Percentiles rank a stretch among this genome's conserved stretches.
These are phyloP conservation scores for Thelonectria blattea DNA, from an alignment of 2,329 filamentous ascomycete species.

Conservation along the genomic window DNA sequence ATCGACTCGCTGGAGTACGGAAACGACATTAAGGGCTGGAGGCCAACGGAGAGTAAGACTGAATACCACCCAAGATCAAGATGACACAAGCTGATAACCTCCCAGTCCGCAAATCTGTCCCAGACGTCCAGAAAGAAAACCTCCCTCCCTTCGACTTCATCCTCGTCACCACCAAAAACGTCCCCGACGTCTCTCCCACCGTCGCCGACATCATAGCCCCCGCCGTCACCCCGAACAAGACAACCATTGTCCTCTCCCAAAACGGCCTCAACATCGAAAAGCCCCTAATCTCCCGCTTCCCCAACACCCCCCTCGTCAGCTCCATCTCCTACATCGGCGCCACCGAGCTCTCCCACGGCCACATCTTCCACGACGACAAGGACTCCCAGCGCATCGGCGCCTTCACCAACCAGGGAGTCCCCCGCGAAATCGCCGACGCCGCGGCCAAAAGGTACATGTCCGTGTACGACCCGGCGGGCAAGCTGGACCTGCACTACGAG, in stretches of 20 bases:
- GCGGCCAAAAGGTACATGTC: constrained; percentile 51
- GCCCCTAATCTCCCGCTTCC: constrained; percentile 56
- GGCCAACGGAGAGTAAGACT: constrained; percentile 49
- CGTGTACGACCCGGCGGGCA: constrained; percentile 54
- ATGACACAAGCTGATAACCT: background rate
- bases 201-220: constrained; percentile 56
- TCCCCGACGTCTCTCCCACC: constrained; percentile 58
- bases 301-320: constrained; percentile 57
- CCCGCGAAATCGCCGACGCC: constrained; percentile 28
- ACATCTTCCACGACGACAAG: constrained; percentile 58
- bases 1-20: constrained; percentile 65
- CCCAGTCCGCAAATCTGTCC: constrained; percentile 54
- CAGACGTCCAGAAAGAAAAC: constrained; percentile 44
- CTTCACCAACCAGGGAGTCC: constrained; percentile 49
- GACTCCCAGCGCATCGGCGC: constrained; percentile 59
- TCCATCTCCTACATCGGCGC: constrained; percentile 60
- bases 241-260: constrained; percentile 63
- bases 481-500: constrained; percentile 50
- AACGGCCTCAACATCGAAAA: constrained; percentile 70
- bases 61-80: background rate
- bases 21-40: constrained; percentile 51
- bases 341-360: constrained; percentile 52
- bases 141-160: constrained; percentile 58
- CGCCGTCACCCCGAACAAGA: constrained; percentile 57
- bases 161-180: constrained; percentile 63